Evolutionary conservation across 495 filamentous ascomycete genomes (phyloP).

Genomic region (Astrocystis sublimbata): DNA sequence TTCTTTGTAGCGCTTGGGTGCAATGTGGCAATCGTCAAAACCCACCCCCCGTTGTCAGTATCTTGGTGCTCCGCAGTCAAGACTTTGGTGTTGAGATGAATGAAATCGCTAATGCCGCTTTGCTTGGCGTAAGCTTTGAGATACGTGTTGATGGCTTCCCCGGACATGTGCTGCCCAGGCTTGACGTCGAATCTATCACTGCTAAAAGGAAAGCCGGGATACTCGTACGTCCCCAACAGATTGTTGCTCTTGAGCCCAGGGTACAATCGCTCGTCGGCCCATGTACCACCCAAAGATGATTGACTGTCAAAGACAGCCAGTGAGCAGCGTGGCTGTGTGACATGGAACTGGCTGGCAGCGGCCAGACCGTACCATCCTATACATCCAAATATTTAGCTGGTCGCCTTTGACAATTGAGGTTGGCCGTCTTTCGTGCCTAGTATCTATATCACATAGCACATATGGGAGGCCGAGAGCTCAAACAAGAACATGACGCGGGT

Average conservation of each 20-base stretch:
- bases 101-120: slow-evolving; percentile 52
- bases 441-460: not conserved
- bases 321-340: slow-evolving; percentile 39
- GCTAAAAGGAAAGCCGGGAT: slow-evolving; percentile 73
- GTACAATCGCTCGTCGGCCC: slow-evolving; percentile 65
- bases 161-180: slow-evolving; percentile 66
- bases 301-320: slow-evolving; percentile 43
- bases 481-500: not conserved
- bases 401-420: not conserved
- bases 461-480: not conserved
- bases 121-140: slow-evolving; percentile 57
- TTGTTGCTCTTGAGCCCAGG: slow-evolving; percentile 65
- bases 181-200: slow-evolving; percentile 57
- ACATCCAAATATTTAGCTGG: not conserved
- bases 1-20: slow-evolving; percentile 14
- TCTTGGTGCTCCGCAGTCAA: slow-evolving; percentile 48
- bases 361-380: slow-evolving; percentile 46
- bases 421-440: not conserved
- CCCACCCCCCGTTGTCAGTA: slow-evolving; percentile 34
- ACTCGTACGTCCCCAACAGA: slow-evolving; percentile 64
- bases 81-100: slow-evolving; percentile 57
- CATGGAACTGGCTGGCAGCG: slow-evolving; percentile 44
- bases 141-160: slow-evolving; percentile 61
- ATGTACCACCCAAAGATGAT: slow-evolving; percentile 63
- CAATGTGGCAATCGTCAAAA: slow-evolving; percentile 31